Evolutionary conservation across 139 green algal genomes (phyloP).

Genomic region (Deuterostichococcus epilithicus): DNA sequence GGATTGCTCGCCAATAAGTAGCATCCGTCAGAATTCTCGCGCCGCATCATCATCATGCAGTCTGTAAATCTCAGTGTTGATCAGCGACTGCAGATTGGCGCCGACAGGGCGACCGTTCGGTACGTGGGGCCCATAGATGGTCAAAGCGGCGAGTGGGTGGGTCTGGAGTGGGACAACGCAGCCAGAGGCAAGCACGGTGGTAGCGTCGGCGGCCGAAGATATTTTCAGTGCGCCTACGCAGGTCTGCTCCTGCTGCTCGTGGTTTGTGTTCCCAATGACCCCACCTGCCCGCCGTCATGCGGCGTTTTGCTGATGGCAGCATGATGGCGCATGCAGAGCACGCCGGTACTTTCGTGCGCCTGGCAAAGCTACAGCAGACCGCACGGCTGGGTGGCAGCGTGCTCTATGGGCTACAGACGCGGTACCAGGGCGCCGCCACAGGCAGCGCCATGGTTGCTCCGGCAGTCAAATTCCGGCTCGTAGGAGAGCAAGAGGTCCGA

Average conservation of each 20-base stretch:
- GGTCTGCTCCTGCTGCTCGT: not conserved
- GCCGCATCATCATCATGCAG: too few species aligned
- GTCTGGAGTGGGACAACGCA: conserved; percentile 82
- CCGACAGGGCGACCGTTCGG: conserved; percentile 58
- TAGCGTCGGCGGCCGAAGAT: conserved; percentile 44
- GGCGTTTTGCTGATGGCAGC: too few species aligned
- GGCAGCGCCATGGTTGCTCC: not conserved
- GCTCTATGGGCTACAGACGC: conserved; percentile 36
- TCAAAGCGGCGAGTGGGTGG: conserved; percentile 68
- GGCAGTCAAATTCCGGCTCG: not conserved
- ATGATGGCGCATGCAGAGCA: conserved; percentile 2
- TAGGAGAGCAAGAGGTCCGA: conserved; percentile 3
- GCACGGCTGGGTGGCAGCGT: conserved; percentile 39
- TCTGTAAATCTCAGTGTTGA: not conserved
- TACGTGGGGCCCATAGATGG: conserved; percentile 64
- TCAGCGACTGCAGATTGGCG: conserved; percentile 35
- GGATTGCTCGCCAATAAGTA: too few species aligned
- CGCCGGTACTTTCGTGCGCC: conserved; percentile 62
- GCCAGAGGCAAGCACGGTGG: conserved; percentile 79
- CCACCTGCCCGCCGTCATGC: not conserved
- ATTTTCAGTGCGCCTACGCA: conserved; percentile 53
- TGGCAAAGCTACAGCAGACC: conserved; percentile 40
- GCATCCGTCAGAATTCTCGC: too few species aligned
- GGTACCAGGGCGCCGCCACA: conserved; percentile 45
- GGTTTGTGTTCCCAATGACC: too few species aligned